Conservation (phyloP, 148 eudicot species). For the Heliamphora exappendiculata region DNA sequence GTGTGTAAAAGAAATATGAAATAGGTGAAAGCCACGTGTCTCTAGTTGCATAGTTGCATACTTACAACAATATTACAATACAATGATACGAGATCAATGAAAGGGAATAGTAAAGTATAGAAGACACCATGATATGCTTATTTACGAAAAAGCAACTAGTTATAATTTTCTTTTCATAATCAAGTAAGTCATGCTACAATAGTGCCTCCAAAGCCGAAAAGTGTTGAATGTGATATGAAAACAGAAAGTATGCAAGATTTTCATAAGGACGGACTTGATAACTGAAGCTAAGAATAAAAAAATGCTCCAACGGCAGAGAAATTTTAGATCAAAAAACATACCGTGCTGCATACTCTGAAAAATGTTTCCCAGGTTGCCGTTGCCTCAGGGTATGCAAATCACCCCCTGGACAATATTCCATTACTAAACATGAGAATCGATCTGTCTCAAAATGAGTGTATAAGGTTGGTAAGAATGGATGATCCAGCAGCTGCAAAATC, state of each 20-base stretch:
- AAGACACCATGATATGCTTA: neutral
- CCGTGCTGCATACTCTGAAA: constrained; percentile 93
- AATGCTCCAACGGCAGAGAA: neutral
- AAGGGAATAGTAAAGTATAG: neutral
- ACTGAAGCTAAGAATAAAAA: neutral
- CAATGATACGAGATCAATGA: neutral
- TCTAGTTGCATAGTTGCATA: neutral
- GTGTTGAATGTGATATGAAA: too few relatives aligned
- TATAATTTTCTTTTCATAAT: neutral
- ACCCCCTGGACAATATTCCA: constrained; percentile 97
- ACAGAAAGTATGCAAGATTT: neutral
- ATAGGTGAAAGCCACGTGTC: neutral
- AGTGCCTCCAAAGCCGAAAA: too few relatives aligned
- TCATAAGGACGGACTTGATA: neutral
- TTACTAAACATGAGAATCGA: constrained; percentile 79
- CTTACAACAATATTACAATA: neutral
- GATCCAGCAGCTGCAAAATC: constrained; percentile 31
- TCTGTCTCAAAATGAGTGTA: constrained; percentile 93
- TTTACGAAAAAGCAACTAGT: neutral
- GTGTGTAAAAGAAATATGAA: neutral
- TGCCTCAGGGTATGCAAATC: constrained; percentile 89
- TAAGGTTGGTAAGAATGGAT: constrained; percentile 53
- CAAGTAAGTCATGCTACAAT: neutral
- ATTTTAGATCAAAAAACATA: constrained; percentile 19
- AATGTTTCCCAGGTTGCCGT: constrained; percentile 84